Base-by-base conservation (phyloP, 805 yeast genomes). In the Sugiyamaella mastotermitis region DNA sequence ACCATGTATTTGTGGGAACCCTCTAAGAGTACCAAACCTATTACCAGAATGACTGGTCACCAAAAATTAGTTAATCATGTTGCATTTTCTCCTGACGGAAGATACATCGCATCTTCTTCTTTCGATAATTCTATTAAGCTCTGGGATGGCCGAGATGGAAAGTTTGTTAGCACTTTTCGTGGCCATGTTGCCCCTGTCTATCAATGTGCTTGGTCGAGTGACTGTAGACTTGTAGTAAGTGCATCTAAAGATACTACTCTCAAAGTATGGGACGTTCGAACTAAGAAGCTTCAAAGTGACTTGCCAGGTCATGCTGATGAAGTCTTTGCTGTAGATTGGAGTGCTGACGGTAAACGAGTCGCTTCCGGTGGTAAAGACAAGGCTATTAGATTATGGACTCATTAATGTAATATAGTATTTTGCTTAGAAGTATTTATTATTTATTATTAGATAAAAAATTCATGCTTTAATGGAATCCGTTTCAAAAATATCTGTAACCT, bases 1-100 rank as follows among this genome's bases (percentile, higher is more conserved):
- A 92, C 98, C 18, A 92, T 92, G 97, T 92, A 82, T 51, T 62
- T 92, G 44, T 92, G 98, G 98, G 94, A 88, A 52, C 97, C 97
- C 14, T 61, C 78, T 35, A 81, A 76, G 57, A 66, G 80, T 1
- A 68, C 71, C 26, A 92, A 88, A 57, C 98, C 98, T 1, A 60
- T 92, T 5, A 79, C 87, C 40, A 74, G 98, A 55, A 83, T 92
- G 92, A 87, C 96, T 1, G 98, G 98, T 19, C 98, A 92, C 61
- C 98, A 92, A 57, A 92, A 92, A 61, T 69, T 90, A 20, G 97
- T 92, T 15, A 92, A 92, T 55, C 97, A 90, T 58, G 98, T 92
- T 9, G 78, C 86, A 10, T 92, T 90, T 55, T 83, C 95, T 2
- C 98, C 98, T 2, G 97, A 92, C 59, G 97, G 97, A 8, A 73